Evolutionary conservation across 371 early-diverging fungal species (phyloP), one percentile per base, ranked within the genome.

Genomic region (Mucor indicus): DNA sequence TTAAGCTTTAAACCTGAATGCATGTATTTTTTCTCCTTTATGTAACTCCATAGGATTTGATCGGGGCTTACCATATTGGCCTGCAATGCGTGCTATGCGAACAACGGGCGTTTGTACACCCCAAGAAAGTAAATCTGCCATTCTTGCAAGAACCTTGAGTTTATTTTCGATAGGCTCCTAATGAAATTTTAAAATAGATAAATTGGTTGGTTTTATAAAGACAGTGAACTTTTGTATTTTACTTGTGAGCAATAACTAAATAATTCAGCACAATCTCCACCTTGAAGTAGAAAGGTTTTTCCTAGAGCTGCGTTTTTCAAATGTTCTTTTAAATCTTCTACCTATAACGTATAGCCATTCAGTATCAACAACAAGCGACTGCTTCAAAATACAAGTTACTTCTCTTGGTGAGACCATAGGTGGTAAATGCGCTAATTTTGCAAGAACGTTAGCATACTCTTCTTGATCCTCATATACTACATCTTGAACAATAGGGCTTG

Each of bases 221-320:
- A 11, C 5, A 7, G 7, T 7, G n/a, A n/a, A n/a, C 12, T 12
- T 29, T 29, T 29, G 6, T 12, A 29, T 13, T 38, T 45, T 77
- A 88, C 89, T 79, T 86, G 81, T 19, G 89, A 82, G 67, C 98
- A 98, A 64, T 96, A 94, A 57, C 94, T 94, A 69, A 98, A 98
- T 31, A 92, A 80, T 73, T 98, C 98, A 19, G 98, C 98, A 69
- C 98, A 98, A 67, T 96, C 98, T 43, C 98, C 98, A 50, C 98
- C 98, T 71, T 96, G 96, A 24, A 98, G 75, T 45, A 98, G 68
- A 59, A 98, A 96, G 3, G 93, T 85, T 53, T 93, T 90, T 41
- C 92, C 91, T 44, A 85, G 77, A 30, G 95, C 95, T 16, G 89
- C 95, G 57, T 96, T 89, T 17, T 79, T 80, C 19, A 98, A 79